Conservation (phyloP, 768 basidiomycete species). For the Asterophora lycoperdoides region DNA sequence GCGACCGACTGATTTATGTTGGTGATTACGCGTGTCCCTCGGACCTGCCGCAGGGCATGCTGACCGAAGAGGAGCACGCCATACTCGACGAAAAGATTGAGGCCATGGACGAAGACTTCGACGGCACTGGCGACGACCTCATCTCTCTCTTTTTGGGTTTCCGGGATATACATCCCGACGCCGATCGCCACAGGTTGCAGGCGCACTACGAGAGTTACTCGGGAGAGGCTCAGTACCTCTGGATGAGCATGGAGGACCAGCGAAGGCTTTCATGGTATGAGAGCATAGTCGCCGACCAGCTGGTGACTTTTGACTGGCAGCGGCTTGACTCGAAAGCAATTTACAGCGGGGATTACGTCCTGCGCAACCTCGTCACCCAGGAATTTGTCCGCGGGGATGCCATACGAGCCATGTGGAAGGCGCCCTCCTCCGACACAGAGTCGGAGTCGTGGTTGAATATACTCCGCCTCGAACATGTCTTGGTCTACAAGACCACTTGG, state of each 20-base stretch:
- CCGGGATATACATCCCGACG: too few species aligned
- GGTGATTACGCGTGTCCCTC: conserved; percentile 10
- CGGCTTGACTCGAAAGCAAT: background rate
- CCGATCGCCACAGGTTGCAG: too few species aligned
- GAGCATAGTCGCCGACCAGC: background rate
- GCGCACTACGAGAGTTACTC: too few species aligned
- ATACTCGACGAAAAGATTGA: background rate
- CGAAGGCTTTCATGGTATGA: too few species aligned
- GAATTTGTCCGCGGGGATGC: conserved; percentile 6
- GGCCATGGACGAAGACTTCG: background rate
- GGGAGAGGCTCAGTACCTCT: too few species aligned
- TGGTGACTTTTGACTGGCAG: background rate
- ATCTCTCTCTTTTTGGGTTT: background rate
- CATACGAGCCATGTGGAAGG: background rate
- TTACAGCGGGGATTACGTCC: background rate
- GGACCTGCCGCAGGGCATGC: conserved; percentile 6
- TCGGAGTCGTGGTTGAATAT: background rate
- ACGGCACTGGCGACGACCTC: background rate
- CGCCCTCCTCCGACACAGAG: background rate
- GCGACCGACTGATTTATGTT: conserved; percentile 20
- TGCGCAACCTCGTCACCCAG: conserved; percentile 4
- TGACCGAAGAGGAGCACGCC: conserved; percentile 2
- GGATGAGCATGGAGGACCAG: background rate
- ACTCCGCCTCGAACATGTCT: background rate
- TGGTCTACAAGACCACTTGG: background rate